Conservation (phyloP, 176 grass and related monocot species). For the Miscanthus lutarioriparius region DNA sequence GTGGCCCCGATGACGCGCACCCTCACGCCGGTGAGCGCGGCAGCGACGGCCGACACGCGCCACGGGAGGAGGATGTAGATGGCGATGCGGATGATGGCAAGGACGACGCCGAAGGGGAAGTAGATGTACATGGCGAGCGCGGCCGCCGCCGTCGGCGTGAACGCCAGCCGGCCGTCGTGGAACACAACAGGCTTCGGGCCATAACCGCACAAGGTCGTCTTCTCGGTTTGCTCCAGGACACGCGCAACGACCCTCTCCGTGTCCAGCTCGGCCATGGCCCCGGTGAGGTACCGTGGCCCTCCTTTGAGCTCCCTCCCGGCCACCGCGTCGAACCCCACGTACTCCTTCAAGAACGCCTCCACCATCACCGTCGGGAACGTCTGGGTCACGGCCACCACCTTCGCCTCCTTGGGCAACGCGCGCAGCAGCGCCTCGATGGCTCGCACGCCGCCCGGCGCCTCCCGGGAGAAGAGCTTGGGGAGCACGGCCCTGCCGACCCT, state of each 20-base stretch:
- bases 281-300: constrained; percentile 32
- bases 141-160: constrained; percentile 48
- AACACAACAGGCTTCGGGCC: constrained; percentile 52
- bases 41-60: constrained; percentile 26
- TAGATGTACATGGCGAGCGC: constrained; percentile 68
- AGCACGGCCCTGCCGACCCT: constrained; percentile 49
- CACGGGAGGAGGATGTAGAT: constrained; percentile 57
- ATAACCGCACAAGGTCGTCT: background rate
- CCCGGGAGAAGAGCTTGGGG: constrained; percentile 56
- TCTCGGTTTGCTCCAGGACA: background rate
- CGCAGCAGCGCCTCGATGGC: background rate
- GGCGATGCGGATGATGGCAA: constrained; percentile 37
- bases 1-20: constrained; percentile 23
- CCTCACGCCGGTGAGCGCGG: constrained; percentile 40
- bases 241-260: background rate
- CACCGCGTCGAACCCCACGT: constrained; percentile 34
- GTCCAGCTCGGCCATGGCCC: constrained; percentile 25
- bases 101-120: constrained; percentile 51
- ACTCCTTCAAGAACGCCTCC: constrained; percentile 47
- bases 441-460: background rate
- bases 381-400: constrained; percentile 37
- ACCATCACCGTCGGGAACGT: constrained; percentile 46
- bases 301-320: constrained; percentile 14
- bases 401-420: constrained; percentile 7
- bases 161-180: constrained; percentile 71